Percentiles rank a stretch among this genome's conserved stretches.
phyloP scores from a whole-genome alignment of 371 early-diverging fungal genomes.

The Encephalitozoon intestinalis region DNA sequence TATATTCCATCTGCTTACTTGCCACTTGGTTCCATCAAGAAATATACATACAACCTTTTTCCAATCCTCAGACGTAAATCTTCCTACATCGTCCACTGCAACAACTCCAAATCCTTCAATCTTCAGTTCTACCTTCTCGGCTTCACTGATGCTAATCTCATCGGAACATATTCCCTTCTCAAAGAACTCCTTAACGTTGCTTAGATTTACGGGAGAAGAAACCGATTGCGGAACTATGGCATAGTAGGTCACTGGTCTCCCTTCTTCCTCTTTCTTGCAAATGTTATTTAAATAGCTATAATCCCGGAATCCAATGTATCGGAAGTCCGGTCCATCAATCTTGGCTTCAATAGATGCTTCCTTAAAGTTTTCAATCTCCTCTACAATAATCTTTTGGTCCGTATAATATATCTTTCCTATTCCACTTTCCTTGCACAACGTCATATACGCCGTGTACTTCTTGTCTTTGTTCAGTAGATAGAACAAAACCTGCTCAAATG shows the following conservation, averaged over 20 bases:
- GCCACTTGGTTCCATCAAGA: constrained; percentile 76
- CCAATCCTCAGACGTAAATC: constrained; percentile 58
- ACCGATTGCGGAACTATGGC: constrained; percentile 26
- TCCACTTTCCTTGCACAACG: constrained; percentile 9
- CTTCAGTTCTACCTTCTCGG: background rate
- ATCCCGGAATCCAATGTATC: constrained; percentile 20
- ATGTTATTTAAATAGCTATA: constrained; percentile 8
- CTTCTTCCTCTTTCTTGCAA: background rate
- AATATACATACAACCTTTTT: constrained; percentile 76
- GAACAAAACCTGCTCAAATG: constrained; percentile 29
- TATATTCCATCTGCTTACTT: constrained; percentile 73
- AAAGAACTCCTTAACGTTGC: constrained; percentile 23
- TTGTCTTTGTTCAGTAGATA: constrained; percentile 17
- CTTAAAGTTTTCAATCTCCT: constrained; percentile 22
- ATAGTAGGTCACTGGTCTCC: background rate
- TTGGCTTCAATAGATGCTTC: background rate
- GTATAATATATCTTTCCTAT: constrained; percentile 17
- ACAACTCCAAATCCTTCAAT: background rate
- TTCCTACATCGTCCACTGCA: constrained; percentile 18
- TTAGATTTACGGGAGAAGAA: constrained; percentile 13
- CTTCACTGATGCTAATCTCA: background rate
- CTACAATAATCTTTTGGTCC: constrained; percentile 34
- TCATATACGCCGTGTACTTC: constrained; percentile 23
- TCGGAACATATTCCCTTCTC: background rate
- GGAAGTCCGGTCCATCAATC: constrained; percentile 19